These are phyloP conservation scores for Torulaspora quercuum DNA, from an alignment of 805 yeast genomes.

Conservation along the genomic window DNA sequence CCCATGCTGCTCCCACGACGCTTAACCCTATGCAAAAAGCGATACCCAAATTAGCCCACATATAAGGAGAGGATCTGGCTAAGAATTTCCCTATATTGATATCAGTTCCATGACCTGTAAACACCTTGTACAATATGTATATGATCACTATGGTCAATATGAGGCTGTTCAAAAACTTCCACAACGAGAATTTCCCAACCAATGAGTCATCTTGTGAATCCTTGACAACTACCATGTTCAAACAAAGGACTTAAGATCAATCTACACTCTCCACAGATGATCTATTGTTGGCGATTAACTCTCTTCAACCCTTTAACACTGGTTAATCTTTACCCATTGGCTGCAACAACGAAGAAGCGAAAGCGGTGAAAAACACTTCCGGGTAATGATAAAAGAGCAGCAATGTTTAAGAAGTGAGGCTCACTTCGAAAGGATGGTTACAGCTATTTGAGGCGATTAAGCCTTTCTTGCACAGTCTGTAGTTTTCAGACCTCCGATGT, in stretches of 20 bases:
- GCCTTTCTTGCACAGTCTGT: too few relatives aligned
- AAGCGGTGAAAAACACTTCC: too few relatives aligned
- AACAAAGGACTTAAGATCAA: too few relatives aligned
- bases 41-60: conserved; percentile 95
- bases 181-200: conserved; percentile 20
- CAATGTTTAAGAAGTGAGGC: too few relatives aligned
- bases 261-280: too few relatives aligned
- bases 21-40: conserved; percentile 88
- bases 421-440: too few relatives aligned
- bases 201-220: conserved; percentile 18
- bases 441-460: too few relatives aligned
- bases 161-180: conserved; percentile 22
- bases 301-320: conserved; percentile 8
- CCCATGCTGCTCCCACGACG: conserved; percentile 99
- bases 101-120: conserved; percentile 88
- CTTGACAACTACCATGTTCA: conserved; percentile 14
- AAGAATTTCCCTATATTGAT: conserved; percentile 90
- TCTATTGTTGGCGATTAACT: too few relatives aligned
- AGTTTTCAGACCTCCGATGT: too few relatives aligned
- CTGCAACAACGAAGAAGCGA: too few relatives aligned
- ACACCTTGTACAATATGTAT: conserved; percentile 44
- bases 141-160: conserved; percentile 23
- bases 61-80: conserved; percentile 82
- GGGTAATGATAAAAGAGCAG: too few relatives aligned
- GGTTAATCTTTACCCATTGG: too few relatives aligned